Evolutionary conservation across 805 yeast species (phyloP).

Genomic region (Ogataea degrootiae): DNA sequence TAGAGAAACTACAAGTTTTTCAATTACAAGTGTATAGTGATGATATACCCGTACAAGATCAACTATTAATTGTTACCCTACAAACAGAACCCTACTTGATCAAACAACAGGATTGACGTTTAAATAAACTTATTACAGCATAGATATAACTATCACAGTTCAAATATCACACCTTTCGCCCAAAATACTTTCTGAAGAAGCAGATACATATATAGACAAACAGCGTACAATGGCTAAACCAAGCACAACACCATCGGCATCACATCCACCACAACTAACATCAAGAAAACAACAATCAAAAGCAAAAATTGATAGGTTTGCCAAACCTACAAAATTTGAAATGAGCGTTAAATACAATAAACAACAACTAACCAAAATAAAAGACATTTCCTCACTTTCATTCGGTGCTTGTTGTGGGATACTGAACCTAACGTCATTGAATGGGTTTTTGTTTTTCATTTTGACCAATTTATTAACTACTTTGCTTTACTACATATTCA

Average conservation of each 20-base stretch:
- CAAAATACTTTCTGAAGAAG: no score
- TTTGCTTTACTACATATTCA: constrained; percentile 27
- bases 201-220: no score
- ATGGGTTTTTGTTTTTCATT: constrained; percentile 44
- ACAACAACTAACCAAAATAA: constrained; percentile 16
- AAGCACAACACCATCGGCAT: background rate
- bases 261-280: background rate
- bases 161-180: no score
- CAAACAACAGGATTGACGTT: no score
- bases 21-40: no score
- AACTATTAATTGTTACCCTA: no score
- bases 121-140: no score
- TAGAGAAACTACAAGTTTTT: no score
- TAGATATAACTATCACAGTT: no score
- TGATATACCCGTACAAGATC: no score
- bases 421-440: constrained; percentile 42
- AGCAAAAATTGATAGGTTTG: constrained; percentile 1
- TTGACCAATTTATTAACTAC: constrained; percentile 32
- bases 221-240: background rate
- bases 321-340: constrained; percentile 12
- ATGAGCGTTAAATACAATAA: constrained; percentile 17
- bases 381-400: constrained; percentile 44
- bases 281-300: background rate
- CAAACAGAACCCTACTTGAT: no score
- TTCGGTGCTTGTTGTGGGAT: constrained; percentile 55